A percentile compares a stretch with the other conserved stretches of the same genome.
Conservation (phyloP, 208 protist species). For the Willaertia magna region DNA sequence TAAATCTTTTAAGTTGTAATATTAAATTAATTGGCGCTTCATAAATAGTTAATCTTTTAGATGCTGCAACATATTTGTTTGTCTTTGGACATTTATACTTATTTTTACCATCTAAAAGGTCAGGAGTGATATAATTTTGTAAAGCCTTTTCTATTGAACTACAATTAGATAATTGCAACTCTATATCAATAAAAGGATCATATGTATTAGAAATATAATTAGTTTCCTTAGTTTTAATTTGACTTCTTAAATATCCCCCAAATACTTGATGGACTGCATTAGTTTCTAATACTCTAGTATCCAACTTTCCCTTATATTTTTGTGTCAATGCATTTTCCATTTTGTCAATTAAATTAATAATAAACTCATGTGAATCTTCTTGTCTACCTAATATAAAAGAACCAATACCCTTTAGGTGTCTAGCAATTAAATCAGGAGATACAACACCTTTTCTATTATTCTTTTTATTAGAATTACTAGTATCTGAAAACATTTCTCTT, state of each 20-base stretch:
- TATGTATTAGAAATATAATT: conserved; percentile 20
- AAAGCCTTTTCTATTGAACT: conserved; percentile 7
- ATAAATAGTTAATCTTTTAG: conserved; percentile 12
- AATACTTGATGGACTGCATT: conserved; percentile 16
- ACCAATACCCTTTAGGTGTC: neutral
- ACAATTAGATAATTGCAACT: neutral
- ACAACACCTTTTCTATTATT: neutral
- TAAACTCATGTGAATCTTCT: conserved; percentile 31
- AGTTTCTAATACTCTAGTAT: neutral
- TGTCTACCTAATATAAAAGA: conserved; percentile 22
- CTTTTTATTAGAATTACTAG: too few relatives aligned
- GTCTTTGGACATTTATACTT: conserved; percentile 12
- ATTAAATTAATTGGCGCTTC: conserved; percentile 4
- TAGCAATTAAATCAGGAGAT: neutral
- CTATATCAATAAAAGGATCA: conserved; percentile 20
- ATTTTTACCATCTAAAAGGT: conserved; percentile 15
- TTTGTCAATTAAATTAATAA: conserved; percentile 17
- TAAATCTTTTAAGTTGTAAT: conserved; percentile 17
- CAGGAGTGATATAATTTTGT: neutral
- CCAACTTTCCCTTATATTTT: neutral
- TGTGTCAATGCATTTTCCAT: neutral
- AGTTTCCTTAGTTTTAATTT: neutral
- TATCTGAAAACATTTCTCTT: neutral
- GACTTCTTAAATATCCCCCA: conserved; percentile 16
- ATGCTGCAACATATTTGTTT: conserved; percentile 1